Conservation (phyloP, 2,329 filamentous ascomycete genomes). For the Trichoderma guizhouense region DNA sequence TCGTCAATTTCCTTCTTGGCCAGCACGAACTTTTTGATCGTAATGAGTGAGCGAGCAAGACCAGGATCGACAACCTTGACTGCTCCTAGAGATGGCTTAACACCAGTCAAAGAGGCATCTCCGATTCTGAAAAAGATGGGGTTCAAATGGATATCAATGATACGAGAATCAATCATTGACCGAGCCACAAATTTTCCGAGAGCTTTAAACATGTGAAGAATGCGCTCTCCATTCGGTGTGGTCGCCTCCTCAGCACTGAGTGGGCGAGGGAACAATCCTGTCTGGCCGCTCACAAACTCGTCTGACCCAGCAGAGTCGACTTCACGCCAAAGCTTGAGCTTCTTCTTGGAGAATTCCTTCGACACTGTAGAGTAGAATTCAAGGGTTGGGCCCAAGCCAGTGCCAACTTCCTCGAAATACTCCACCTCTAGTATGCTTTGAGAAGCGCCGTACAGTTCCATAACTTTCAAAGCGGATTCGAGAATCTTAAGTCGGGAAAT, state of each 20-base stretch:
- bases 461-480: slow-evolving; percentile 95
- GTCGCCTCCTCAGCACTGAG: slow-evolving; percentile 74
- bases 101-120: slow-evolving; percentile 57
- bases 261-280: slow-evolving; percentile 87
- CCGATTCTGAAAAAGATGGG: slow-evolving; percentile 96
- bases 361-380: slow-evolving; percentile 99
- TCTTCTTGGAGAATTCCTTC: slow-evolving; percentile 95
- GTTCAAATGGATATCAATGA: slow-evolving; percentile 97
- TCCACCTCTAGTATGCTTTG: slow-evolving; percentile 95
- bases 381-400: slow-evolving; percentile 88
- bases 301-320: slow-evolving; percentile 69
- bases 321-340: slow-evolving; percentile 93
- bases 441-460: slow-evolving; percentile 97
- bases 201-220: slow-evolving; percentile 84
- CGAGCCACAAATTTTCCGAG: slow-evolving; percentile 96
- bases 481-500: slow-evolving; percentile 93
- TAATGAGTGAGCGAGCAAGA: slow-evolving; percentile 77
- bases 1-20: slow-evolving; percentile 81
- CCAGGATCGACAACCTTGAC: slow-evolving; percentile 86
- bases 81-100: slow-evolving; percentile 81
- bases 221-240: slow-evolving; percentile 78
- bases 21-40: slow-evolving; percentile 81
- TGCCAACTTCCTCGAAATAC: slow-evolving; percentile 98
- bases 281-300: slow-evolving; percentile 80
- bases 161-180: slow-evolving; percentile 96